Conservation (phyloP, 192 early-diverging fungal genomes). For the Radiomyces spectabilis region DNA sequence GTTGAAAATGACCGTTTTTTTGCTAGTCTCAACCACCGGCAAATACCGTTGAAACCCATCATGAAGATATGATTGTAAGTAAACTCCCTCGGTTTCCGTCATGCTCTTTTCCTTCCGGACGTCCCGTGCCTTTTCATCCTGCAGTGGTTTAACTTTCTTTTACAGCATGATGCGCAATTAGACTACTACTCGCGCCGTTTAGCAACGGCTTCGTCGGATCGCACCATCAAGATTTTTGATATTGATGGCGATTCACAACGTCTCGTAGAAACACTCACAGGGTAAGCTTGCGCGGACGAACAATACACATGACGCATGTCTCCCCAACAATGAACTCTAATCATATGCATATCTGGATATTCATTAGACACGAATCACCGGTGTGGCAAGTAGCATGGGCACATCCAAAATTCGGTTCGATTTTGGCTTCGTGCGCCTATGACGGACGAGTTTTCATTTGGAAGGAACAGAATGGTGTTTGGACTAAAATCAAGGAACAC, state of each 20-base stretch:
- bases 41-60: constrained; percentile 73
- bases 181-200: constrained; percentile 75
- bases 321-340: background rate
- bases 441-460: constrained; percentile 95
- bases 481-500: constrained; percentile 83
- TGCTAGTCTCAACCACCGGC: constrained; percentile 17
- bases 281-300: constrained; percentile 50
- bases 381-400: constrained; percentile 99
- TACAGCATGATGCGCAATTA: constrained; percentile 55
- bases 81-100: too few relatives aligned
- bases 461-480: constrained; percentile 82
- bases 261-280: constrained; percentile 60
- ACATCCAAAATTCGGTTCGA: constrained; percentile 94
- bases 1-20: too few relatives aligned
- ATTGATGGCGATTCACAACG: constrained; percentile 68
- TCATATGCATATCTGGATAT: background rate
- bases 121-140: background rate
- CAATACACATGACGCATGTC: too few relatives aligned
- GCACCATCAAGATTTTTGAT: constrained; percentile 90
- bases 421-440: constrained; percentile 94
- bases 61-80: constrained; percentile 85
- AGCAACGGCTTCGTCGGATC: constrained; percentile 97
- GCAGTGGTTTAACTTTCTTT: background rate
- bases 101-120: background rate
- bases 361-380: constrained; percentile 82